Base-by-base conservation (phyloP, 306 rosid genomes). In the Mimosa bimucronata region DNA sequence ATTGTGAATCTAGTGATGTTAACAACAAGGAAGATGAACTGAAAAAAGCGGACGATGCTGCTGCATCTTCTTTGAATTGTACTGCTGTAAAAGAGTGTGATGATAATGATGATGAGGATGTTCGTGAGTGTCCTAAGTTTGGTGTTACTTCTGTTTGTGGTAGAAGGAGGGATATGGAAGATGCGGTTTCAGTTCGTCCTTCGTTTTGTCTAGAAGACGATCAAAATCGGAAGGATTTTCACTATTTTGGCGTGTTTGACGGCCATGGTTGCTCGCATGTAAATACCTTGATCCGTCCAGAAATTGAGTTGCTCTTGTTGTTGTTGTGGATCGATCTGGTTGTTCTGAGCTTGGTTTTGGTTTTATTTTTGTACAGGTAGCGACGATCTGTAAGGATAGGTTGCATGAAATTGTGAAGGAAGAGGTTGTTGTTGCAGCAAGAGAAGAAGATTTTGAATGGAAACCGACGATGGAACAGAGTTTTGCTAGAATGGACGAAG, bases 191-290 rank as follows among this genome's bases (percentile, higher is more conserved):
- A 0, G 85, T 90, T 30, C 88, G 57, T 10, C 92, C 93, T 6
- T 80, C 45, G 3, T 88, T 81, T 58, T 58, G 61, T 12, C 19
- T 19, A n/a, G 71, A 70, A 3, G 42, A 41, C 14, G 71, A 15
- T 15, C 12, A 26, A 0, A 67, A 77, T 13, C 16, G 70, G 1
- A 64, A 75, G 7, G 71, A 42, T 0, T 66, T 79, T 6, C 93
- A 95, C 66, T 93, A 80, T 80, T 93, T 84, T n/a, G 99, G 94
- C 0, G 94, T 95, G n/a, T 95, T 86, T 83, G 99, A 95, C 81
- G 99, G 99, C 73, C 99, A 95, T 61, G 98, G 98, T 23, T 95
- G 99, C 92, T 93, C 99, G 73, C 99, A 95, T 78, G 98, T 94
- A 89, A 84, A 21, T 61, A 5, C 77, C 53, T 61, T 0, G 52